Evolutionary conservation across 305 asterid genomes (phyloP).

Genomic region (Solanum hybrid): DNA sequence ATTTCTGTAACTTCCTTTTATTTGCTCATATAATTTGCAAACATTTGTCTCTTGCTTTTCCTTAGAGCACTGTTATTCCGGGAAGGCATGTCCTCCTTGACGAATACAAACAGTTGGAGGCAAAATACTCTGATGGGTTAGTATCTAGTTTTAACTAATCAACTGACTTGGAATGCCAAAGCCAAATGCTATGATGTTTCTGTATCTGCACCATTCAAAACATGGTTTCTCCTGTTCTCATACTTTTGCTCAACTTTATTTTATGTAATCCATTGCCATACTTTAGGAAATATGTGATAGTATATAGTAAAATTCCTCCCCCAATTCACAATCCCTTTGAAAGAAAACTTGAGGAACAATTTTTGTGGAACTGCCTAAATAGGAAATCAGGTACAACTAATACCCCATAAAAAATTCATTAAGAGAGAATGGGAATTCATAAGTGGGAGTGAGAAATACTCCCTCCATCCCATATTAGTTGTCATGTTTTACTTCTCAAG

Average conservation of each 20-base stretch:
- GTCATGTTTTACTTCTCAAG: neutral
- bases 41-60: conserved; percentile 17
- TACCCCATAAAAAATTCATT: neutral
- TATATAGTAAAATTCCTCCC: neutral
- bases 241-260: neutral
- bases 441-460: neutral
- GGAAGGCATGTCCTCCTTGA: conserved; percentile 66
- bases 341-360: neutral
- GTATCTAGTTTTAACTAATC: conserved; percentile 14
- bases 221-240: neutral
- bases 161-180: neutral
- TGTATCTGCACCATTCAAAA: neutral
- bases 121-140: conserved; percentile 70
- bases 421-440: neutral
- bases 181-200: neutral
- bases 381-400: neutral
- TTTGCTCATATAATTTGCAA: conserved; percentile 5
- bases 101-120: conserved; percentile 62
- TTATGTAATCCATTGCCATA: neutral
- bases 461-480: neutral
- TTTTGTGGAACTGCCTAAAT: neutral
- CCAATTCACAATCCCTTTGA: neutral
- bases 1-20: neutral
- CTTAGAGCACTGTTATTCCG: conserved; percentile 73
- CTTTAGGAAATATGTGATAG: neutral